Evolutionary conservation across 331 rosid species (phyloP).

Genomic region (Malus hybrid): DNA sequence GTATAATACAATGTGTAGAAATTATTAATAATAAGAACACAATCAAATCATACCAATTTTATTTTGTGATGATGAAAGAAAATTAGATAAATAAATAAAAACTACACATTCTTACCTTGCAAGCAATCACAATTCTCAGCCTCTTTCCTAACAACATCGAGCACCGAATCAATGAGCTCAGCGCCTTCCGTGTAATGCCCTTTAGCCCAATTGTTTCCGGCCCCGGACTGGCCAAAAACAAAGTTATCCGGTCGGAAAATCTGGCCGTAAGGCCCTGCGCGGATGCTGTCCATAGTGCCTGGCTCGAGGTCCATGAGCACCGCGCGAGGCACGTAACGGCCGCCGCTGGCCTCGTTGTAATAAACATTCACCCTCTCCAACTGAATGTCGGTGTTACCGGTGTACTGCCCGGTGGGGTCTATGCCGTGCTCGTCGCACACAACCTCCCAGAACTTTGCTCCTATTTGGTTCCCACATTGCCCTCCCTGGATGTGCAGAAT

Average conservation of each 20-base stretch:
- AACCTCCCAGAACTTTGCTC: constrained; percentile 66
- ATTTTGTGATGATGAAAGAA: too few relatives aligned
- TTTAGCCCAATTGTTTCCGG: constrained; percentile 55
- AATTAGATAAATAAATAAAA: background rate
- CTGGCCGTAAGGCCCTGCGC: constrained; percentile 15
- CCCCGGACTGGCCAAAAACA: constrained; percentile 57
- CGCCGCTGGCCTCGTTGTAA: constrained; percentile 51
- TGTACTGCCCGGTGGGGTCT: constrained; percentile 40
- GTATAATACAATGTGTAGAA: background rate
- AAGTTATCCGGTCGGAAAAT: constrained; percentile 49
- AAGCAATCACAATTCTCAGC: constrained; percentile 58
- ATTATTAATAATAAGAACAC: background rate
- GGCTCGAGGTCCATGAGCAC: constrained; percentile 74
- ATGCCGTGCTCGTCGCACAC: constrained; percentile 63
- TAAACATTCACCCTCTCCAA: constrained; percentile 52
- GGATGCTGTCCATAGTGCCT: constrained; percentile 56
- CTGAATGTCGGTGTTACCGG: constrained; percentile 41
- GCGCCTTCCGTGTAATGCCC: constrained; percentile 69
- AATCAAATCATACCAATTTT: background rate
- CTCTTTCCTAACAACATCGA: constrained; percentile 61
- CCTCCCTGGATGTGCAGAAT: constrained; percentile 77
- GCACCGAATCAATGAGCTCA: constrained; percentile 52
- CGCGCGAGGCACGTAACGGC: constrained; percentile 62
- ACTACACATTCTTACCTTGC: constrained; percentile 28
- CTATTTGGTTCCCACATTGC: constrained; percentile 73